Conservation (phyloP, 2,329 filamentous ascomycete species). For the Verticillium zaregamsianum region DNA sequence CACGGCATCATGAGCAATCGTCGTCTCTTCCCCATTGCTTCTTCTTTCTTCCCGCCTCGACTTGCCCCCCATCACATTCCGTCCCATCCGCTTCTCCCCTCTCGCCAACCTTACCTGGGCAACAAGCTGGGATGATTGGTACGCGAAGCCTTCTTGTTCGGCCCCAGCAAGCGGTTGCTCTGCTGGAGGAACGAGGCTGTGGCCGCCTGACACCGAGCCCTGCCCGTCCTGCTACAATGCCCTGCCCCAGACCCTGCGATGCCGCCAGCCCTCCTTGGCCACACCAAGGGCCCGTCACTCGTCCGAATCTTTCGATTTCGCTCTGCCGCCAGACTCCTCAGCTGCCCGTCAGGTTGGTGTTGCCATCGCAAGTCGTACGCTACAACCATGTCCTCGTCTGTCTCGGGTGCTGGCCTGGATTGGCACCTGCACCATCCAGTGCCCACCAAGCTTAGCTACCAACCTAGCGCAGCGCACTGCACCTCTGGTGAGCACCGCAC, state of each 20-base stretch:
- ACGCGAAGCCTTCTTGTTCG: not conserved
- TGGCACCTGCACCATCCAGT: not conserved
- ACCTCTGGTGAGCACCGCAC: not conserved
- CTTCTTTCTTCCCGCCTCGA: not conserved
- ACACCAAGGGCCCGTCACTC: not conserved
- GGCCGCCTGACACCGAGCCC: not conserved
- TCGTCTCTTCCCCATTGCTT: not conserved
- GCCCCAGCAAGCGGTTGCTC: not conserved
- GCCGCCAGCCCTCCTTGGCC: not conserved
- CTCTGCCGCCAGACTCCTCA: too few species aligned
- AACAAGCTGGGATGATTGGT: not conserved
- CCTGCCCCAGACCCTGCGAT: not conserved
- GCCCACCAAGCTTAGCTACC: not conserved
- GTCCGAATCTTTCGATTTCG: too few species aligned
- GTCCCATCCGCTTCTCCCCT: not conserved
- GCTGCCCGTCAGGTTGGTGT: too few species aligned
- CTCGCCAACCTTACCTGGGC: not conserved
- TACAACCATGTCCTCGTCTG: not conserved
- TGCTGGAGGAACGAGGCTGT: not conserved
- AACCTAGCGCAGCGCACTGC: not conserved
- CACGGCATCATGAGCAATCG: not conserved
- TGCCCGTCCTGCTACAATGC: not conserved
- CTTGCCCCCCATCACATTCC: not conserved
- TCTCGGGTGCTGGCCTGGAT: not conserved
- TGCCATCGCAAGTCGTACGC: too few species aligned